Percentiles rank a stretch among this genome's conserved stretches.
Conservation (phyloP, 306 rosid species). For the Luffa acutangula region DNA sequence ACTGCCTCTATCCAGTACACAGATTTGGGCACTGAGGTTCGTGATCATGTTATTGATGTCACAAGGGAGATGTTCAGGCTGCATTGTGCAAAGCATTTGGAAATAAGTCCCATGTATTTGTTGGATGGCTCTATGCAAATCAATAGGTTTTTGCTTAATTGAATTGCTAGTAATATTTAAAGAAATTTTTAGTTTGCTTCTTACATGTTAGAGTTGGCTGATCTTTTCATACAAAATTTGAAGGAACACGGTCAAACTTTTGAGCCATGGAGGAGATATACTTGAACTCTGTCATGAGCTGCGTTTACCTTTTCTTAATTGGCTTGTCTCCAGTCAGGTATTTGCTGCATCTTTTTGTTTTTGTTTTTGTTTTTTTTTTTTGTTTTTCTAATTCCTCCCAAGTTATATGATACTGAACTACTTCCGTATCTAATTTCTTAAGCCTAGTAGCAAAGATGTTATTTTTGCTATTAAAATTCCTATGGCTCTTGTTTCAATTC, state of each 20-base stretch:
- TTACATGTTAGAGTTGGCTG: slow-evolving; percentile 14
- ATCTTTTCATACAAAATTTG: slow-evolving; percentile 15
- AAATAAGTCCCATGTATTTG: slow-evolving; percentile 55
- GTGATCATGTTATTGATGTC: slow-evolving; percentile 65
- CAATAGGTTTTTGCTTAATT: slow-evolving; percentile 46
- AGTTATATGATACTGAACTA: background rate
- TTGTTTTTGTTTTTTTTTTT: background rate
- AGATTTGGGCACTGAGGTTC: slow-evolving; percentile 65
- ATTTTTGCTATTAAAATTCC: background rate
- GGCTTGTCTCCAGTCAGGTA: slow-evolving; percentile 80
- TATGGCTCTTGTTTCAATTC: background rate
- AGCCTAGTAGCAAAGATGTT: background rate
- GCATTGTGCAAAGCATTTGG: slow-evolving; percentile 84
- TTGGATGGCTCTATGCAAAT: slow-evolving; percentile 62
- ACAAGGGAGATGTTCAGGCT: slow-evolving; percentile 61
- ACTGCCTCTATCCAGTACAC: slow-evolving; percentile 48
- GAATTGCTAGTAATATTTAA: slow-evolving; percentile 12
- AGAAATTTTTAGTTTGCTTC: background rate
- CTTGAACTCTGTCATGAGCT: slow-evolving; percentile 87
- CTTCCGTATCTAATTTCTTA: background rate
- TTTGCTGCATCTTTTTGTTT: background rate
- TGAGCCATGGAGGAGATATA: slow-evolving; percentile 92
- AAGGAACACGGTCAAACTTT: slow-evolving; percentile 87
- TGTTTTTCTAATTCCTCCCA: background rate
- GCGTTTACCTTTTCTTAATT: slow-evolving; percentile 75